Conservation (phyloP, 306 rosid species). For the Corylus americana region DNA sequence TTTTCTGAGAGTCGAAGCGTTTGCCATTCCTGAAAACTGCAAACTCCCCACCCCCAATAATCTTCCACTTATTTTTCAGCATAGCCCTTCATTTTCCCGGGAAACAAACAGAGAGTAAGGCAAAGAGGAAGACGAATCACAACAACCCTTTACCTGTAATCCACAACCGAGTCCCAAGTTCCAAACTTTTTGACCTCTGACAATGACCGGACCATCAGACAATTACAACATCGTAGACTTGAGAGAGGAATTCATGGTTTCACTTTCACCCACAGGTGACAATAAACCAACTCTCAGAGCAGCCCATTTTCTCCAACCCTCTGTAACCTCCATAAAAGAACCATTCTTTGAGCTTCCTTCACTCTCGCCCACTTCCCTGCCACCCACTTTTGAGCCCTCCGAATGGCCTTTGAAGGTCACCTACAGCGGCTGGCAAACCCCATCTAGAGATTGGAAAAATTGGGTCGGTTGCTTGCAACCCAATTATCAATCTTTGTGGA, state of each 20-base stretch:
- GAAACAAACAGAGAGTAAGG: not conserved
- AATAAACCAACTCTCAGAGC: not conserved
- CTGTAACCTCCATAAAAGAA: not conserved
- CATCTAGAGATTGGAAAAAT: not conserved
- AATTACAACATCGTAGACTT: not conserved
- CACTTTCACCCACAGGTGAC: not conserved
- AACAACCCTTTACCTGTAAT: not conserved
- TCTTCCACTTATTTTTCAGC: no score
- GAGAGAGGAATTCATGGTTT: not conserved
- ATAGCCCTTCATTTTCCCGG: not conserved
- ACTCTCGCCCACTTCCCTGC: not conserved
- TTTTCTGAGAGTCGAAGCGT: no score
- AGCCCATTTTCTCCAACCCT: constrained; percentile 1
- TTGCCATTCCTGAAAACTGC: no score
- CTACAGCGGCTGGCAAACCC: constrained; percentile 9
- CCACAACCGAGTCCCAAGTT: not conserved
- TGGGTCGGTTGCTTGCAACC: constrained; percentile 21
- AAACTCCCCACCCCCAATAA: no score
- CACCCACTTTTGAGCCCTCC: constrained; percentile 1
- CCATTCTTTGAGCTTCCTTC: constrained; percentile 2
- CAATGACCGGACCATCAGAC: not conserved
- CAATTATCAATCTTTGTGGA: constrained; percentile 3
- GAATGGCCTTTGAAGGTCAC: not conserved
- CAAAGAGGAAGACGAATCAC: not conserved
- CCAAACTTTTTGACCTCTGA: not conserved